A percentile compares a stretch with the other conserved stretches of the same genome.
These are phyloP conservation scores for Avena sativa DNA, from an alignment of 176 grass and related monocot genomes.

Conservation along the genomic window DNA sequence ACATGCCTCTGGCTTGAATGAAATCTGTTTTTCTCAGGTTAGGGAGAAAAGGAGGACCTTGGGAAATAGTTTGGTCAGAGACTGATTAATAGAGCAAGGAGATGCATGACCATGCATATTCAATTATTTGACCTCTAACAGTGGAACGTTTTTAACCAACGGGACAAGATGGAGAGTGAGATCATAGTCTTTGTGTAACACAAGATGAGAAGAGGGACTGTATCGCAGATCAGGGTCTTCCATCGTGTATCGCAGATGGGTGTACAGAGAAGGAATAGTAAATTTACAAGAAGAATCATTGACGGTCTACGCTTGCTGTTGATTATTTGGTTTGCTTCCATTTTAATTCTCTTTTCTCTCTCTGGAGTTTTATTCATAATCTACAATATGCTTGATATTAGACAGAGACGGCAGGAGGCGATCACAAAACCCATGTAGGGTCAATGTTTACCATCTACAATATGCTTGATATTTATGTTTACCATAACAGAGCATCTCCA, in stretches of 20 bases:
- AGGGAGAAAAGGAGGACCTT: constrained; percentile 65
- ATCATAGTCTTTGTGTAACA: neutral
- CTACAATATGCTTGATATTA: too few relatives aligned
- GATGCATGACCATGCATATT: neutral
- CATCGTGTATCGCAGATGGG: neutral
- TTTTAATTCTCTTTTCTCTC: neutral
- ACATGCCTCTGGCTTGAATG: neutral
- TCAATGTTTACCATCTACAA: too few relatives aligned
- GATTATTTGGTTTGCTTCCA: neutral
- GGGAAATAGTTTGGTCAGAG: constrained; percentile 56
- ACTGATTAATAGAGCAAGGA: constrained; percentile 33
- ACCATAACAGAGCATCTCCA: too few relatives aligned
- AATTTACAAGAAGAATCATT: neutral
- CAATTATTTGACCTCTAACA: neutral
- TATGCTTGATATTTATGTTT: too few relatives aligned
- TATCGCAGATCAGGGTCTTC: neutral
- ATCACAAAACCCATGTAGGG: too few relatives aligned
- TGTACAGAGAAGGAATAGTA: neutral
- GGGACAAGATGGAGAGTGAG: neutral
- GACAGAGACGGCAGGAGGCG: too few relatives aligned
- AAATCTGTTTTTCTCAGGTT: constrained; percentile 50
- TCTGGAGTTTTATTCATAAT: neutral
- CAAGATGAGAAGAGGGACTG: neutral
- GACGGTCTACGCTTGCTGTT: too few relatives aligned
- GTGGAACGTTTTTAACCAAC: neutral